Evolutionary conservation across 495 filamentous ascomycete species (phyloP).

Genomic region (Penicillium alfredii): DNA sequence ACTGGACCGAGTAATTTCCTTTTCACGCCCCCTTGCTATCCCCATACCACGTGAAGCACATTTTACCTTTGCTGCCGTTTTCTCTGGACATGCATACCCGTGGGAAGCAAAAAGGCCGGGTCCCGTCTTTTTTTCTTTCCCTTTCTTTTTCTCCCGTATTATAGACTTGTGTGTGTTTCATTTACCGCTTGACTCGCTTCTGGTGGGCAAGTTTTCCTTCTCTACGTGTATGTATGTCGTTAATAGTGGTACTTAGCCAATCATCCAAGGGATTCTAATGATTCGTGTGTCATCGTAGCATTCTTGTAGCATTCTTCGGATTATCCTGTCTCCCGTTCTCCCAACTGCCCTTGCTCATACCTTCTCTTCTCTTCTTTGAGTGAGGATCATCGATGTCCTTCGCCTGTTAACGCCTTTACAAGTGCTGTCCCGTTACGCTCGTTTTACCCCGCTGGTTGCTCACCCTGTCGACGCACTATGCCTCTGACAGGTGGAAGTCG

Average conservation of each 20-base stretch:
- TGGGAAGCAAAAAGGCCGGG: conserved; percentile 19
- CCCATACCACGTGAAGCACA: conserved; percentile 25
- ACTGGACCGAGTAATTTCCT: conserved; percentile 30
- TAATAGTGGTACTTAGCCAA: conserved; percentile 45
- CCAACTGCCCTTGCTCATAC: too few relatives aligned
- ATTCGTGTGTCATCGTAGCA: conserved; percentile 8
- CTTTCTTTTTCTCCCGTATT: conserved; percentile 30
- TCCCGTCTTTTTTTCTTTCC: conserved; percentile 13
- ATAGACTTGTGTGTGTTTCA: conserved; percentile 42
- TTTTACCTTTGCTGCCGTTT: conserved; percentile 19
- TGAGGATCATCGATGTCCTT: too few relatives aligned
- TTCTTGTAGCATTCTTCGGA: too few relatives aligned
- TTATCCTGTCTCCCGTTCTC: background rate
- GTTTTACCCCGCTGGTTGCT: too few relatives aligned
- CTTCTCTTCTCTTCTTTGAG: background rate
- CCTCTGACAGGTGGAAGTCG: conserved; percentile 18
- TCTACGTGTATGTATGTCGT: conserved; percentile 47
- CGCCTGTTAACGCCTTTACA: too few relatives aligned
- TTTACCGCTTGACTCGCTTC: conserved; percentile 30
- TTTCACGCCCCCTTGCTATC: conserved; percentile 14
- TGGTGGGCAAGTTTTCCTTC: conserved; percentile 37
- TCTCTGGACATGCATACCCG: conserved; percentile 26
- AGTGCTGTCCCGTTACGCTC: too few relatives aligned
- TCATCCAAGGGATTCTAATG: conserved; percentile 35
- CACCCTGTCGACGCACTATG: too few relatives aligned